Percentiles rank a stretch among this genome's conserved stretches.
Conservation (phyloP, 192 early-diverging fungal species). For the Umbelopsis isabellina region DNA sequence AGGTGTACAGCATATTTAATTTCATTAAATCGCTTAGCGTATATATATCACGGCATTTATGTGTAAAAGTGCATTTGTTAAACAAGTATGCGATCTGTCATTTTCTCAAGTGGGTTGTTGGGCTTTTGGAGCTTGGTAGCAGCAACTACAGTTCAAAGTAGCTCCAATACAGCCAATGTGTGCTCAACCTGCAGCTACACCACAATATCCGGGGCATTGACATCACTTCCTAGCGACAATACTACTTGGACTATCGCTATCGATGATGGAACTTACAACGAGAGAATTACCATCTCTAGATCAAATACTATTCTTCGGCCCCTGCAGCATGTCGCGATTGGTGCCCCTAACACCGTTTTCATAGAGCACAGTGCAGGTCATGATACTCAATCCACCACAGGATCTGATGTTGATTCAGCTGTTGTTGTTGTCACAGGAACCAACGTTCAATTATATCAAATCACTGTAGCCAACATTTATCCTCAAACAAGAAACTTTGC, state of each 20-base stretch:
- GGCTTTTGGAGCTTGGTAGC: neutral
- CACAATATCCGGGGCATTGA: neutral
- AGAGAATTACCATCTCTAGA: constrained; percentile 19
- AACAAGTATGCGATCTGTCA: neutral
- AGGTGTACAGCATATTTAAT: neutral
- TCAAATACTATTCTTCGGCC: constrained; percentile 23
- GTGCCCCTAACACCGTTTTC: constrained; percentile 9
- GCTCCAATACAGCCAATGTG: constrained; percentile 11
- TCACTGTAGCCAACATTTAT: constrained; percentile 22
- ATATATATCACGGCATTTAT: neutral
- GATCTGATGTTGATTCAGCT: constrained; percentile 18
- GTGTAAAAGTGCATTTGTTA: neutral
- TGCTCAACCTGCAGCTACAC: constrained; percentile 20
- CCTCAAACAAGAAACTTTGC: constrained; percentile 27
- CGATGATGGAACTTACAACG: constrained; percentile 19
- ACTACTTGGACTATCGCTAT: constrained; percentile 21
- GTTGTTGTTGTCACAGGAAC: constrained; percentile 8
- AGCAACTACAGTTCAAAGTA: neutral
- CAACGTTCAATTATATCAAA: constrained; percentile 25
- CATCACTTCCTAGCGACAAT: constrained; percentile 18
- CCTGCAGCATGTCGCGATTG: neutral
- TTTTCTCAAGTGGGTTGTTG: neutral
- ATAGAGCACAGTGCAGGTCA: constrained; percentile 14
- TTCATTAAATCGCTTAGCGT: neutral
- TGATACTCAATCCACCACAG: constrained; percentile 13